These are phyloP conservation scores for Emmonsia crescens DNA, from an alignment of 2,329 filamentous ascomycete species.

Conservation along the genomic window DNA sequence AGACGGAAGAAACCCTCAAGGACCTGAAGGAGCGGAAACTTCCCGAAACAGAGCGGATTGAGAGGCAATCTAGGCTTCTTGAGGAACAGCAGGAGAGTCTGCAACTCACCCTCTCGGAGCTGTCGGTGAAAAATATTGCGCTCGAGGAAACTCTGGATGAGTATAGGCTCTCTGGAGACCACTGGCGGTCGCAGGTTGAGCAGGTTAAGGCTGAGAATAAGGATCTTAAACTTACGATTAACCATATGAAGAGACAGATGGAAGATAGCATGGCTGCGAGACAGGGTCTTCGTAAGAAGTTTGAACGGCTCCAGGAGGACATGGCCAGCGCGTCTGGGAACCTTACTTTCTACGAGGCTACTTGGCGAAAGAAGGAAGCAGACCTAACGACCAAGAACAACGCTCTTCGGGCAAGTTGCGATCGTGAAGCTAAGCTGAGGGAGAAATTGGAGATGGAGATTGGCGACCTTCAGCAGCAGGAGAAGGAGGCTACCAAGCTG, in stretches of 20 bases:
- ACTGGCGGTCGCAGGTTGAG: conserved; percentile 50
- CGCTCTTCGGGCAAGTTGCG: conserved; percentile 45
- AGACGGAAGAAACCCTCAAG: conserved; percentile 54
- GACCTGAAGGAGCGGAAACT: conserved; percentile 59
- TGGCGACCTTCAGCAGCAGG: conserved; percentile 53
- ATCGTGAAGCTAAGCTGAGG: conserved; percentile 57
- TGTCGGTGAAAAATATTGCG: conserved; percentile 50
- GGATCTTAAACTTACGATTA: conserved; percentile 61
- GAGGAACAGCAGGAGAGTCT: conserved; percentile 54
- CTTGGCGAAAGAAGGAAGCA: conserved; percentile 59
- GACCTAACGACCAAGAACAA: conserved; percentile 45
- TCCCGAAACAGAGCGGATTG: conserved; percentile 50
- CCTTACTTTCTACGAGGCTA: conserved; percentile 70
- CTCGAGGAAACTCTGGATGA: conserved; percentile 53
- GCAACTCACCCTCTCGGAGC: conserved; percentile 41
- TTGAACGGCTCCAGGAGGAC: conserved; percentile 76
- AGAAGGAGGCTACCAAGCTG: conserved; percentile 66
- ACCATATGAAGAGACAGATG: conserved; percentile 63
- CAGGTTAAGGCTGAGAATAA: conserved; percentile 53
- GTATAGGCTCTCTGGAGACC: conserved; percentile 49
- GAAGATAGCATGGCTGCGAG: conserved; percentile 78
- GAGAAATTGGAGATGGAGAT: conserved; percentile 51
- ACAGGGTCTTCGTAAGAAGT: conserved; percentile 72
- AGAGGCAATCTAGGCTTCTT: conserved; percentile 57
- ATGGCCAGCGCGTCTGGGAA: conserved; percentile 70